Conservation (phyloP, 352 stramenopile genomes). For the Pythium apleroticum region DNA sequence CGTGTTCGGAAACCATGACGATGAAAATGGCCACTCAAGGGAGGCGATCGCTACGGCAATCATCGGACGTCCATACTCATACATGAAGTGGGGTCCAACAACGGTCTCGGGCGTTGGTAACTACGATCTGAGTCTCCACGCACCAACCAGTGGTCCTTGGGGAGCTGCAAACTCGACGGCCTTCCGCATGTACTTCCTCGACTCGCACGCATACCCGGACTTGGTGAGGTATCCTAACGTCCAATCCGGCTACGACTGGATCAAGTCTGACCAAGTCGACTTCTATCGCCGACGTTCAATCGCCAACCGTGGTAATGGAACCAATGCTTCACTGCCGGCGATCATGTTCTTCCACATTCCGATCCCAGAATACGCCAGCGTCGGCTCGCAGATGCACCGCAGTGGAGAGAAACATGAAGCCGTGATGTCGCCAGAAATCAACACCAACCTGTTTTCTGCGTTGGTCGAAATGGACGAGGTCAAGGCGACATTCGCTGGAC, state of each 20-base stretch:
- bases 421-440: slow-evolving; percentile 39
- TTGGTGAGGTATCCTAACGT: slow-evolving; percentile 36
- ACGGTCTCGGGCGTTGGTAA: slow-evolving; percentile 47
- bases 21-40: slow-evolving; percentile 39
- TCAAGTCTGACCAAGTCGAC: slow-evolving; percentile 50
- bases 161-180: slow-evolving; percentile 27
- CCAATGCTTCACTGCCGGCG: slow-evolving; percentile 31
- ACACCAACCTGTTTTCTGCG: slow-evolving; percentile 41
- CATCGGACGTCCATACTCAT: slow-evolving; percentile 39
- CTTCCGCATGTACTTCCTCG: slow-evolving; percentile 69
- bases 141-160: slow-evolving; percentile 35
- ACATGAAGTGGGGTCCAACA: slow-evolving; percentile 38
- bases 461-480: slow-evolving; percentile 53
- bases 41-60: slow-evolving; percentile 40
- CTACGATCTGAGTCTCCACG: slow-evolving; percentile 50
- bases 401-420: slow-evolving; percentile 42
- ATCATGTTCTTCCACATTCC: slow-evolving; percentile 77
- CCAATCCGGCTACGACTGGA: slow-evolving; percentile 48
- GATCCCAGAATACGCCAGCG: slow-evolving; percentile 43
- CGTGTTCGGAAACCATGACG: slow-evolving; percentile 65
- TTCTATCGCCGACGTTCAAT: slow-evolving; percentile 39
- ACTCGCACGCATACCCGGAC: slow-evolving; percentile 36
- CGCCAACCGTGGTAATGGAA: slow-evolving; percentile 12
- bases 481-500: slow-evolving; percentile 57
- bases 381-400: slow-evolving; percentile 12